Evolutionary conservation across 2,329 filamentous ascomycete genomes (phyloP), one percentile per base, ranked within the genome.

Genomic region (Penicillium oxalicum): DNA sequence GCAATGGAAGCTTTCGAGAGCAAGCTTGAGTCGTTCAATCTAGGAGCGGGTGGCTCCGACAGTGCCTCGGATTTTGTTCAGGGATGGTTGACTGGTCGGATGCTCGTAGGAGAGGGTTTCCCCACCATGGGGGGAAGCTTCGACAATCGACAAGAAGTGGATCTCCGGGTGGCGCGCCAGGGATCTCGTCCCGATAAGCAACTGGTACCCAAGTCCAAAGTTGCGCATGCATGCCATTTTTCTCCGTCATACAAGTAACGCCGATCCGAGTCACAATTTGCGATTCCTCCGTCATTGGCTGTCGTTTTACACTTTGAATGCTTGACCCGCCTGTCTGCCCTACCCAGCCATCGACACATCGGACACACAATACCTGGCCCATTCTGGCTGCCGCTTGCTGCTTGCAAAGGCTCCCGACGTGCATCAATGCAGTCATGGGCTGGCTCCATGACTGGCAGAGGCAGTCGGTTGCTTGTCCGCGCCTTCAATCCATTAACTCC

Each of bases 381-480:
- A 11, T 11, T 32, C 11, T 32, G 29, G 8, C 4, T 18, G 28
- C 24, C 39, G 9, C 12, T 26, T 7, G 9, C 12, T 36, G 32
- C 34, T 44, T 5, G 25, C n/a, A 25, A 26, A 37, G 32, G 42
- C 42, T 28, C 33, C 24, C 33, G 26, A 34, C 32, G 39, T 50
- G 36, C 45, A 61, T 63, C 63, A 58, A 75, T 76, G 73, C 69
- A 64, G 63, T 55, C 61, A 64, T 68, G 70, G 60, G 59, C 58
- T 47, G 58, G 57, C 44, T 55, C 61, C 64, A 67, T 70, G 60
- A 59, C 58, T 47, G 58, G 57, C 45, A 63, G 53, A 58, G 60
- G 63, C 56, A 65, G 61, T 41, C 60, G 60, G 60, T 74, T 72
- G 65, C 63, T 73, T 34, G 62, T 73, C 54, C 72, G 70, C 61